Base-by-base conservation (phyloP, 2,329 filamentous ascomycete genomes). In the Boeremia exigua region DNA sequence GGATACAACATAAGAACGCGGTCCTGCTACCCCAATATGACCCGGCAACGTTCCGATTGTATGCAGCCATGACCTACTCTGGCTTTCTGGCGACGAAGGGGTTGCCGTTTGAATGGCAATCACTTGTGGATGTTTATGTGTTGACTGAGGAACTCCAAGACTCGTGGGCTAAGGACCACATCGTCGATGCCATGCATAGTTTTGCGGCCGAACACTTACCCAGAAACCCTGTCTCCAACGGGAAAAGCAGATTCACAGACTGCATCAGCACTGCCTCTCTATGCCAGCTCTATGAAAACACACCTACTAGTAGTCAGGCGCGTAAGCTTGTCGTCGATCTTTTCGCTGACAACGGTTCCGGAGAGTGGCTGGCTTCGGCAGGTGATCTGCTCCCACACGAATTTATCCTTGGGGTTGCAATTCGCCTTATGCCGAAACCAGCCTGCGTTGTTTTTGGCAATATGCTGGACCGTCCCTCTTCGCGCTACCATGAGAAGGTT, bases 91-190 rank as follows among this genome's bases (percentile, higher is more conserved):
- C 47, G 17, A 36, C 32, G 0, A 29, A 28, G n/a, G 32, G n/a
- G 5, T 19, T 43, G 25, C 47, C 38, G 3, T 3, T 19, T 7
- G 47, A 36, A 23, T 50, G 47, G 47, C 38, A 36, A 5, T 19
- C 38, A 10, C 32, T 48, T n/a, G 15, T 42, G 15, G 15, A 48
- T 9, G 19, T 54, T n/a, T 54, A 54, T 30, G 14, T 54, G 10
- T 6, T 48, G 15, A 36, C 43, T 3, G 44, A 54, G 14, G 43
- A 25, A 7, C 37, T 54, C 4, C 23, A 43, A 32, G 51, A 48
- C 11, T 5, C 7, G 3, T 27, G 25, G 30, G 37, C 51, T 15
- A 48, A 44, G 30, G 39, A 48, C n/a, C 34, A 8, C 14, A 27
- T 39, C 4, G 9, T 43, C n/a, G 38, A 50, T 23, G 47, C 47